Evolutionary conservation across 192 early-diverging fungal genomes (phyloP), one percentile per base, ranked within the genome.

Genomic region (Coemansia sp.): DNA sequence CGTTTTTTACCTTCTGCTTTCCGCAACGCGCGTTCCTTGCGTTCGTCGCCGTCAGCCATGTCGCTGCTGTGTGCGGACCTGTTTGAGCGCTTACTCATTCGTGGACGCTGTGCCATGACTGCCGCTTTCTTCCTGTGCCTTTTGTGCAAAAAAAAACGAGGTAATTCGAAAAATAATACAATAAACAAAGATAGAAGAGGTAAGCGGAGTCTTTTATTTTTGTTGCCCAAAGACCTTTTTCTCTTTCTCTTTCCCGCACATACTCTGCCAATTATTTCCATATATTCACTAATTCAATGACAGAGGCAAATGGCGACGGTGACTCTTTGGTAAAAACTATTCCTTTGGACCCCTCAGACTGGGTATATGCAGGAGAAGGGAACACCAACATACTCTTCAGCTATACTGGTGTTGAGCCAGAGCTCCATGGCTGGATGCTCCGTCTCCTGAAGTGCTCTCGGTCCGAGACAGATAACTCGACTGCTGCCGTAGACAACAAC

Each of bases 341-440:
- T 48, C 45, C 45, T 25, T 25, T 48, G 45, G 45, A 48, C 7
- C 64, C 81, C 1, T 33, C 23, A 22, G 61, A 83, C 9, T 92
- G 91, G 91, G 22, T 42, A 17, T 92, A 90, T 78, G 80, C 82
- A 40, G 84, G 81, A 38, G 91, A 92, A 59, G 91, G 91, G 31
- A 92, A 92, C 71, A 81, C 78, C 25, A 91, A 88, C 68, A 68
- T 89, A 8, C 81, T 87, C 22, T 74, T 92, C 20, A 44, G 83
- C 7, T 87, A 87, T 60, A 56, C 53, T 38, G 86, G 88, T 4
- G 29, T 42, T 19, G 60, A 83, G 36, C 40, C 72, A 3, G 57
- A 57, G 50, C 57, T 65, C 28, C 10, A 50, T 11, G 62, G 70
- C 29, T 64, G 68, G 58, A 55, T 75, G 20, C 58, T 73, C 31